Percentiles rank a stretch among this genome's conserved stretches.
These are phyloP conservation scores for Schwanniomyces sp. DNA, from an alignment of 805 yeast species.

Conservation along the genomic window DNA sequence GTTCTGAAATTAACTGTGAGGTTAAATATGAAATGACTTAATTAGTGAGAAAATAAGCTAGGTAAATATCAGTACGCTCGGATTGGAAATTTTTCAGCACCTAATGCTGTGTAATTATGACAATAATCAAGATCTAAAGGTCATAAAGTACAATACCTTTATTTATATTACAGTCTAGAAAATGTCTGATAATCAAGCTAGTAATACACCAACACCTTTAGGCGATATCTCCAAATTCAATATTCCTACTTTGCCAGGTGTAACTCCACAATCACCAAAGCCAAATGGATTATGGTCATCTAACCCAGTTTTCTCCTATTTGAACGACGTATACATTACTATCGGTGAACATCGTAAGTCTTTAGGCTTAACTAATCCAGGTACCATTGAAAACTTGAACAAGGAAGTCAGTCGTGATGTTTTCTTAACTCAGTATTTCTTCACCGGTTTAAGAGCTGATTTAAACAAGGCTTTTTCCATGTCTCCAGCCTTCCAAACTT, in stretches of 20 bases:
- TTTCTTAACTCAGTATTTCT: conserved; percentile 82
- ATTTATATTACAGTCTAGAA: neutral
- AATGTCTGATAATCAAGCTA: conserved; percentile 7
- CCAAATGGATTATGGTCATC: conserved; percentile 70
- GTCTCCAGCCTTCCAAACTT: conserved; percentile 94
- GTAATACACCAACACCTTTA: conserved; percentile 45
- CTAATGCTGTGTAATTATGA: neutral
- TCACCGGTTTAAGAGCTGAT: conserved; percentile 96
- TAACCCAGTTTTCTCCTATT: conserved; percentile 78
- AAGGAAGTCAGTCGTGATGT: conserved; percentile 95
- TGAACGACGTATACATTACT: conserved; percentile 71
- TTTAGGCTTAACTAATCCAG: conserved; percentile 85
- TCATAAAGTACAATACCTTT: neutral
- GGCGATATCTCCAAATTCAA: conserved; percentile 60
- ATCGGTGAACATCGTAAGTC: conserved; percentile 77
- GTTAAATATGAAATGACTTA: conserved; percentile 1
- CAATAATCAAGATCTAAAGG: neutral
- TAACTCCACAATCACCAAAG: conserved; percentile 53
- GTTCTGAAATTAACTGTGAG: neutral
- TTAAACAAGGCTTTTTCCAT: conserved; percentile 86
- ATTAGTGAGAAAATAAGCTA: neutral
- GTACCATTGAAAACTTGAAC: conserved; percentile 88
- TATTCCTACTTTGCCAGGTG: conserved; percentile 58
- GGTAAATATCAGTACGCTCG: conserved; percentile 2
- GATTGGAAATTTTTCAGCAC: conserved; percentile 4